Base-by-base conservation (phyloP, 441 rosid species). In the Erysimum cheiri region DNA sequence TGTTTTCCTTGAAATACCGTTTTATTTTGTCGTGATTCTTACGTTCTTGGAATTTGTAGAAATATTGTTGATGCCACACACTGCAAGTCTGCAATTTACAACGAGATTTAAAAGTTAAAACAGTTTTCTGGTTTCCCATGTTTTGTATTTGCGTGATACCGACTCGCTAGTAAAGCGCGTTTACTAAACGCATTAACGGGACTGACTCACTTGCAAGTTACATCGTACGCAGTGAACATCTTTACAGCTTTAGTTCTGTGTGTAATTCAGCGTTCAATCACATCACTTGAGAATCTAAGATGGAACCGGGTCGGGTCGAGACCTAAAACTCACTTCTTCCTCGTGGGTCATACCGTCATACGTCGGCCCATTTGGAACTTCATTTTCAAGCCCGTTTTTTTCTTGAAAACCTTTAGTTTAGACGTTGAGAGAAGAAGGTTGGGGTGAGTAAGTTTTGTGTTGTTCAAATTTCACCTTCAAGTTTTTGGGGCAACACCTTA, bases 81-180 rank as follows among this genome's bases (percentile, higher is more conserved):
- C n/a, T n/a, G n/a, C n/a, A n/a, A n/a, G n/a, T n/a, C 9, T 58
- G 28, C 64, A 59, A 14, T 36, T 69, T 15, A 59, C 67, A 14
- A 57, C 17, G 37, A 24, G 2, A 11, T 22, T n/a, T n/a, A n/a
- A n/a, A n/a, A n/a, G n/a, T 19, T 19, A 19, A 56, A 17, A 8
- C 15, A 37, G 9, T 3, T 54, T 13, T 22, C 15, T 32, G 28
- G 11, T 3, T 54, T 54, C 26, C 54, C 36, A 67, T 26, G 53
- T 33, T 29, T 43, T 55, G 19, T 9, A 3, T 5, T 36, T 13
- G 5, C n/a, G 50, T 48, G 28, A 33, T 35, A 28, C n/a, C 28
- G 26, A 48, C 47, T 40, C 59, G 37, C 57, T 13, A 22, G 13
- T n/a, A 2, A 50, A 26, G 50, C 70, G 62, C 52, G 71, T 54